Evolutionary conservation across 768 basidiomycete genomes (phyloP), one percentile per base, ranked within the genome.

Genomic region (Lactarius vividus): DNA sequence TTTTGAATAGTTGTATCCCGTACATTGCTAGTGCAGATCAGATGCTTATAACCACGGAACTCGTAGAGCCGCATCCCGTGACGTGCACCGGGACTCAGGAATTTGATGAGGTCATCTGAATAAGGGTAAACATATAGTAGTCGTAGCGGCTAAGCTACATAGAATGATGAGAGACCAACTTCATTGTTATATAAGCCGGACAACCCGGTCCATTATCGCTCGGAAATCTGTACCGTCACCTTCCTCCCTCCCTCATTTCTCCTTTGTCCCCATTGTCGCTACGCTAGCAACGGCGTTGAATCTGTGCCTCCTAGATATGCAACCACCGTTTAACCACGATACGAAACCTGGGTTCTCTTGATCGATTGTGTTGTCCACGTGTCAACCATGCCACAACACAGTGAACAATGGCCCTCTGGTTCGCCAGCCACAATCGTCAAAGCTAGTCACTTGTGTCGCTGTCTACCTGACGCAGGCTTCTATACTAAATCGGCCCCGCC

Each of bases 71-170:
- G 39, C 39, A 16, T 5, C 39, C 16, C 16, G 15, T 4, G 39
- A 39, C 39, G 16, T 40, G 5, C 58, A 28, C 83, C 81, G 1
- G 79, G 77, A 29, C 77, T 88, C 10, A 85, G 88, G 39, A 84
- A 85, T 81, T 82, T 10, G 82, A 84, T 35, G 81, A 80, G 29
- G 77, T 79, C 10, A 81, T 87, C 75, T 87, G 53, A 82, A 77
- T 69, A 83, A 78, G 71, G 79, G 11, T 35, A 35, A 35, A 35
- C 35, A 13, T 39, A 31, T 31, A n/a, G n/a, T 9, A 40, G 39
- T 40, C 16, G 6, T 40, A 40, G 39, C 5, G 39, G 5, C 3
- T 37, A 16, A 5, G 13, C 16, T 78, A n/a, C 85, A 88, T n/a
- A n/a, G n/a, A n/a, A n/a, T n/a, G n/a, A 73, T 77, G 79, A 40